Base-by-base conservation (phyloP, 2,329 filamentous ascomycete species). In the Ophiostoma piceae region DNA sequence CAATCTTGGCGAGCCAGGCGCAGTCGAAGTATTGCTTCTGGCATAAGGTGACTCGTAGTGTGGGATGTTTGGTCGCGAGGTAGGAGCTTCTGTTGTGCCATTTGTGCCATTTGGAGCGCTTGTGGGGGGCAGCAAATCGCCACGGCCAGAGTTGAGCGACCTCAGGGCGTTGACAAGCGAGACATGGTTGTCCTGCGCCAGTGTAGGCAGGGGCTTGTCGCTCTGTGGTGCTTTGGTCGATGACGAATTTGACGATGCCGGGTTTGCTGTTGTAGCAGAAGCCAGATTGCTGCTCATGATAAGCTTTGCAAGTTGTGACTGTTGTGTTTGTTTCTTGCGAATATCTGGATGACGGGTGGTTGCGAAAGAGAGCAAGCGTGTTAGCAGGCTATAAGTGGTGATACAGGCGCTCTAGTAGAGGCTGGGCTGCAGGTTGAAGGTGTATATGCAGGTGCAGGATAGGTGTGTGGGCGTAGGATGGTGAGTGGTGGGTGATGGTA, bases 1-100 rank as follows among this genome's bases (percentile, higher is more conserved):
- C 84, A 87, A 84, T 76, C 85, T 82, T 66, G 86, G 86, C 35
- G 86, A 88, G 43, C 79, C 84, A 54, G 85, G 84, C 16, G 85
- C 85, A 54, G 86, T 88, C 7, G 86, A 88, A 19, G 82, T 82
- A 71, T 85, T 81, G 76, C 85, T 88, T 72, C 84, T 82, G 69
- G 84, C 81, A 74, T 85, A 84, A 26, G 84, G 83, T 64, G 85
- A 85, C 74, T 85, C 85, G 68, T 85, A 84, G 51, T 77, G 71
- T 68, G 76, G 71, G 29, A 73, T 71, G 70, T 70, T 73, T 72
- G 75, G 75, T 66, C 77, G 76, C 54, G 77, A 76, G 72, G 76
- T 76, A 60, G 78, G 72, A 22, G 75, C 71, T 37, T 65, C 68
- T 66, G 73, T 69, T 65, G 71, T 72, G 68, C 73, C 73, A 68